Evolutionary conservation across 2,329 filamentous ascomycete genomes (phyloP).

Genomic region (Anthostomella pinea): DNA sequence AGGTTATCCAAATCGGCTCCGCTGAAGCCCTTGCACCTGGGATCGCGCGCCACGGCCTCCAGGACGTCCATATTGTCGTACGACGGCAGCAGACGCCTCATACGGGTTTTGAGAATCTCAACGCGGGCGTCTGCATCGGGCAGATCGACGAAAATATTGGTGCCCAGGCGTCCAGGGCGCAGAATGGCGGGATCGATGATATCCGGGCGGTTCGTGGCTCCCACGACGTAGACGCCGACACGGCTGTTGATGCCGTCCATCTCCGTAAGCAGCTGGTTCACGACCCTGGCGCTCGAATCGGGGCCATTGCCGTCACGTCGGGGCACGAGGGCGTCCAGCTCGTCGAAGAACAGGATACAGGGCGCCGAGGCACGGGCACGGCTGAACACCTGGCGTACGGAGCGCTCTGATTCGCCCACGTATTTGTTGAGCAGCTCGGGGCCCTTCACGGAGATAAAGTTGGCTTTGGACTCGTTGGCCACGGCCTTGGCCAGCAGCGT

Average conservation of each 20-base stretch:
- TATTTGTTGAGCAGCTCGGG: constrained; percentile 97
- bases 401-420: constrained; percentile 92
- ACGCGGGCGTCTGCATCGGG: constrained; percentile 76
- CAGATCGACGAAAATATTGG: constrained; percentile 83
- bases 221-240: constrained; percentile 88
- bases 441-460: constrained; percentile 97
- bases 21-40: constrained; percentile 73
- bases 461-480: constrained; percentile 91
- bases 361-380: constrained; percentile 83
- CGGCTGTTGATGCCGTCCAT: constrained; percentile 81
- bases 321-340: constrained; percentile 89
- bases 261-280: constrained; percentile 93
- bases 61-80: constrained; percentile 29
- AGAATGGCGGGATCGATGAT: constrained; percentile 97
- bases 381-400: constrained; percentile 86
- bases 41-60: constrained; percentile 59
- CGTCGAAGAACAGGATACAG: constrained; percentile 97
- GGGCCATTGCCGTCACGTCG: constrained; percentile 74
- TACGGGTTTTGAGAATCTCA: constrained; percentile 74
- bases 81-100: constrained; percentile 28
- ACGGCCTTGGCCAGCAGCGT: constrained; percentile 95
- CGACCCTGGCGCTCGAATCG: constrained; percentile 83
- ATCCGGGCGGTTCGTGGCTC: constrained; percentile 90
- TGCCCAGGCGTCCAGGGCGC: constrained; percentile 84
- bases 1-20: constrained; percentile 62